Percentiles rank a stretch among this genome's conserved stretches.
Conservation (phyloP, 1,139 yeast species). For the Yamadazyma taylorii region DNA sequence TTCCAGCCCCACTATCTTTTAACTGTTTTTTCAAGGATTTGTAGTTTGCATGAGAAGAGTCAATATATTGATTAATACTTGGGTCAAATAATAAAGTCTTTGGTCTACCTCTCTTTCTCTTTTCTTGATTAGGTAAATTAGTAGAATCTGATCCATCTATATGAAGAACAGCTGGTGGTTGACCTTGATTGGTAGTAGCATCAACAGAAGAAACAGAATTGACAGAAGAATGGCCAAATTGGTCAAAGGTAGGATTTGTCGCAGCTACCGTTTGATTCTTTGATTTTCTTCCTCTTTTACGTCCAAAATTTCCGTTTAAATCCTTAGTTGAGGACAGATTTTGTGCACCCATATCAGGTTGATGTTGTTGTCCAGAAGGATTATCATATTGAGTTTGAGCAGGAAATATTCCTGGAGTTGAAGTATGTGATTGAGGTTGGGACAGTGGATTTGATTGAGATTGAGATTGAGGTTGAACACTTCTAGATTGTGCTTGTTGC, state of each 20-base stretch:
- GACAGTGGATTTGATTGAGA: conserved; percentile 11
- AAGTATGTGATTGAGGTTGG: conserved; percentile 12
- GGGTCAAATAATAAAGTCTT: conserved; percentile 45
- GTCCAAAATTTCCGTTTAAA: conserved; percentile 4
- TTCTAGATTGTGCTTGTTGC: conserved; percentile 4
- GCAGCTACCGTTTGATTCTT: conserved; percentile 11
- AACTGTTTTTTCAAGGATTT: conserved; percentile 39
- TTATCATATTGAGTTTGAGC: not conserved
- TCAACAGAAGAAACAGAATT: not conserved
- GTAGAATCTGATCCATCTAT: not conserved
- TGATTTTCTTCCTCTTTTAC: conserved; percentile 13
- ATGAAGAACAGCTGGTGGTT: conserved; percentile 2
- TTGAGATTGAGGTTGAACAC: conserved; percentile 6
- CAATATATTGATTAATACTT: conserved; percentile 41
- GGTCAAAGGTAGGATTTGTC: conserved; percentile 12
- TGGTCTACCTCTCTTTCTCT: conserved; percentile 48
- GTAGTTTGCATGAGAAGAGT: conserved; percentile 45
- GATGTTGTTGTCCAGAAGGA: conserved; percentile 6
- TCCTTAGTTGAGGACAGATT: not conserved
- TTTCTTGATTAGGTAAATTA: conserved; percentile 15
- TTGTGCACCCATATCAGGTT: not conserved
- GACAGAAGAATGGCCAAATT: conserved; percentile 5
- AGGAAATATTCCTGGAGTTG: not conserved
- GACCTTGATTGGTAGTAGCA: not conserved
- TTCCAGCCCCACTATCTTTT: conserved; percentile 22